Evolutionary conservation across 768 basidiomycete genomes (phyloP).

Genomic region (Mycena belliarum): DNA sequence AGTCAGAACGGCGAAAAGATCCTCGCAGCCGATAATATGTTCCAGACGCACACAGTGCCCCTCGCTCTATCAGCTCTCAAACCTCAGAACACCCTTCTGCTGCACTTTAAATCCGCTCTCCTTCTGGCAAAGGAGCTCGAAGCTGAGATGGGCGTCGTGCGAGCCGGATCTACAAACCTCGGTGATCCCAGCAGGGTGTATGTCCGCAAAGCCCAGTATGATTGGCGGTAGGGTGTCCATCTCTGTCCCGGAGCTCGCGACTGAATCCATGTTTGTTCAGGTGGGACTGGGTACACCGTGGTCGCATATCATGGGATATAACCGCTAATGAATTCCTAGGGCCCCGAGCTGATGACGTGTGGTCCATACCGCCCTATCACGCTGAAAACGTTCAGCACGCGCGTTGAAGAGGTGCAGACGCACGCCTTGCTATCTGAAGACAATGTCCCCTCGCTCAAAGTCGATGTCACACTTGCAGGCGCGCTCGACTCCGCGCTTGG

Average conservation of each 20-base stretch:
- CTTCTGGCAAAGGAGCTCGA: constrained; percentile 50
- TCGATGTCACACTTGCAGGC: constrained; percentile 45
- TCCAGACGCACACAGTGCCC: constrained; percentile 47
- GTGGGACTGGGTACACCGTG: constrained; percentile 70
- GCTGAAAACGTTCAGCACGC: constrained; percentile 59
- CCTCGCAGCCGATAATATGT: constrained; percentile 59
- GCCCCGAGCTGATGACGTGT: constrained; percentile 78
- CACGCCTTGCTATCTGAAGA: constrained; percentile 49
- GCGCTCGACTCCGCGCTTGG: constrained; percentile 29
- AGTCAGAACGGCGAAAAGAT: constrained; percentile 52
- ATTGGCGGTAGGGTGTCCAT: constrained; percentile 49
- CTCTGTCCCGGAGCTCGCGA: background rate
- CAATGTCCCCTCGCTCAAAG: constrained; percentile 43
- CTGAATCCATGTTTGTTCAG: constrained; percentile 41
- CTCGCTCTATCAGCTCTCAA: constrained; percentile 28
- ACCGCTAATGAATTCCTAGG: constrained; percentile 35
- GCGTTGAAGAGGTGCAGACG: constrained; percentile 61
- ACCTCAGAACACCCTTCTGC: constrained; percentile 42
- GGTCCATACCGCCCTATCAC: constrained; percentile 79
- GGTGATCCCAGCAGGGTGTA: constrained; percentile 85
- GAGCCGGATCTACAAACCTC: constrained; percentile 61
- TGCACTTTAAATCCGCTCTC: constrained; percentile 61
- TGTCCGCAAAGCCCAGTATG: constrained; percentile 86
- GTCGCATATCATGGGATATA: background rate
- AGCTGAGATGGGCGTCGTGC: constrained; percentile 46